Evolutionary conservation across 1,139 yeast genomes (phyloP).

Genomic region (Suhomyces panamericanus): DNA sequence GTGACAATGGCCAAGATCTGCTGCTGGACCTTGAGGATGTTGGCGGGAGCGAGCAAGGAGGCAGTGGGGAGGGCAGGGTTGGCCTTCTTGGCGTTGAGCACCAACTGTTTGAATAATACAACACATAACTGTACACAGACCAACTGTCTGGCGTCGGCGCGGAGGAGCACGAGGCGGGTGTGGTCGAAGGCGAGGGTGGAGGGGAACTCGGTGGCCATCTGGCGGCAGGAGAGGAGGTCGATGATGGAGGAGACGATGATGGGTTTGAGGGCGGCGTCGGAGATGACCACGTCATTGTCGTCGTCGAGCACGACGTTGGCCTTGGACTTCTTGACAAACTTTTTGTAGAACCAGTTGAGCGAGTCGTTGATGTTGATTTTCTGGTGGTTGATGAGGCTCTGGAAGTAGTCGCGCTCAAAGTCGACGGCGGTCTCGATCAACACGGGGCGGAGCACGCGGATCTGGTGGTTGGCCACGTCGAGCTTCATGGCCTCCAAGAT

Average conservation of each 20-base stretch:
- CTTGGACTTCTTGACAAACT: constrained; percentile 27
- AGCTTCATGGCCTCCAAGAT: constrained; percentile 94
- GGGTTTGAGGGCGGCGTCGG: constrained; percentile 29
- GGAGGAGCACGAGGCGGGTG: constrained; percentile 68
- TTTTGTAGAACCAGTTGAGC: constrained; percentile 65
- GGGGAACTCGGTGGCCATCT: constrained; percentile 83
- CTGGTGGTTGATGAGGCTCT: constrained; percentile 64
- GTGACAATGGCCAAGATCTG: constrained; percentile 80
- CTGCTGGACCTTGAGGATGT: constrained; percentile 40
- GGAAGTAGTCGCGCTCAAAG: constrained; percentile 85
- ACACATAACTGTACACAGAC: constrained; percentile 78
- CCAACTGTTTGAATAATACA: constrained; percentile 70
- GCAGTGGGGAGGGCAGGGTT: constrained; percentile 16
- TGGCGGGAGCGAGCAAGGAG: constrained; percentile 27
- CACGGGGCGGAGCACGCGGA: constrained; percentile 79
- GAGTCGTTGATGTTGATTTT: constrained; percentile 69
- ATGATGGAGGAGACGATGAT: constrained; percentile 52
- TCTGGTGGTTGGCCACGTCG: constrained; percentile 94
- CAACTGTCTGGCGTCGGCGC: constrained; percentile 84
- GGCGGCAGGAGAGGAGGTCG: constrained; percentile 70
- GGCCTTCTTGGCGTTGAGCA: constrained; percentile 38
- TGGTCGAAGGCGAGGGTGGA: constrained; percentile 86
- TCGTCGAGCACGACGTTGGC: constrained; percentile 14
- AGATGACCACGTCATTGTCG: constrained; percentile 14
- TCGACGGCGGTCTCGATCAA: constrained; percentile 88